Conservation (phyloP, 805 yeast species). For the Tetrapisispora nanseiensis region DNA sequence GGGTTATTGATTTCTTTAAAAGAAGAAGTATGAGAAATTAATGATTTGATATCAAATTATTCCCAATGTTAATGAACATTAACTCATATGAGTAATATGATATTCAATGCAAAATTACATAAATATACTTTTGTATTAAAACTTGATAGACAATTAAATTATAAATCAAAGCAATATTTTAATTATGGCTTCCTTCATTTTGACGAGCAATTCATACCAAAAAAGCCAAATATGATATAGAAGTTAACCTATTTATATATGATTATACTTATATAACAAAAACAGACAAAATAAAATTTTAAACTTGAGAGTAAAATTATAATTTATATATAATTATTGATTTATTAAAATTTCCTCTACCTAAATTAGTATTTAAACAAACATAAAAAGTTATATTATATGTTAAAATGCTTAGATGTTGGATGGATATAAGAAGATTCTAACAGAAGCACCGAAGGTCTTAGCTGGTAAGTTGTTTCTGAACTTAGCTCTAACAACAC, state of each 20-base stretch:
- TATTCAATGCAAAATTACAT: no score
- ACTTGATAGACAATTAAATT: no score
- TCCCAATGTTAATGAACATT: no score
- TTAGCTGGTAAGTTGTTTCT: constrained; percentile 98
- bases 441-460: constrained; percentile 99
- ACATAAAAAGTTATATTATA: constrained; percentile 3
- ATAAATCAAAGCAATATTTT: no score
- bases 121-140: no score
- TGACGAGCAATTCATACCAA: no score
- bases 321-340: constrained; percentile 3
- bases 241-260: neutral
- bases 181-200: no score
- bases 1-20: constrained; percentile 69
- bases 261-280: neutral
- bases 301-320: constrained; percentile 1
- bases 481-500: constrained; percentile 98
- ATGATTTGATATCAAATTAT: constrained; percentile 4
- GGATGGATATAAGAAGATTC: constrained; percentile 99
- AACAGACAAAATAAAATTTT: neutral
- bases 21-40: constrained; percentile 46
- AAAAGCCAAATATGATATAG: no score
- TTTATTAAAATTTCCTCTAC: constrained; percentile 4
- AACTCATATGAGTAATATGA: no score
- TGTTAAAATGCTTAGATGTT: constrained; percentile 62
- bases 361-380: constrained; percentile 4